Percentiles rank a stretch among this genome's conserved stretches.
These are phyloP conservation scores for Beta vulgaris DNA, from an alignment of 148 eudicot species.

Conservation along the genomic window DNA sequence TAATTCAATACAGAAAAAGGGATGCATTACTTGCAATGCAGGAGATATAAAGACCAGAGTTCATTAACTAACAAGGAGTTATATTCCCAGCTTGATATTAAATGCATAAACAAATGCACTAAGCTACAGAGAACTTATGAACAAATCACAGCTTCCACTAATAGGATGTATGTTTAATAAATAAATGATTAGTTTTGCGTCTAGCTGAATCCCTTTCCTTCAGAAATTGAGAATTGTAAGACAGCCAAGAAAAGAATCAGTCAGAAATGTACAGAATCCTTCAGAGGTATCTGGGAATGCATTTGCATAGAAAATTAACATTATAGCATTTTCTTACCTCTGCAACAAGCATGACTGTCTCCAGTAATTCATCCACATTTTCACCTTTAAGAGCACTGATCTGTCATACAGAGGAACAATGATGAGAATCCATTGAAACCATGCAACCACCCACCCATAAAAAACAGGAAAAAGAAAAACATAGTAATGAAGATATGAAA, in stretches of 20 bases:
- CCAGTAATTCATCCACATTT: slow-evolving; percentile 80
- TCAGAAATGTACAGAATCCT: neutral
- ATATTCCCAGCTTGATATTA: neutral
- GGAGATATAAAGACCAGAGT: no score
- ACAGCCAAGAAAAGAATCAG: neutral
- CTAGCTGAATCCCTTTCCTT: neutral
- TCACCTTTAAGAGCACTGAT: slow-evolving; percentile 97
- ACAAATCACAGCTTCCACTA: slow-evolving; percentile 3
- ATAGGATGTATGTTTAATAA: neutral
- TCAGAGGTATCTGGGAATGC: neutral
- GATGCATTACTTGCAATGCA: no score
- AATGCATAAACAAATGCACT: neutral
- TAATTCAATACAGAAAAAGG: no score
- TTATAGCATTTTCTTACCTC: slow-evolving; percentile 51
- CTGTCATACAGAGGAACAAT: slow-evolving; percentile 38
- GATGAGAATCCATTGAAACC: slow-evolving; percentile 11
- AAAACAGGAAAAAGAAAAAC: neutral
- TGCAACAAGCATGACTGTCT: slow-evolving; percentile 93
- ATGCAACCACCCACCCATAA: neutral
- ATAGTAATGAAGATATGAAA: neutral
- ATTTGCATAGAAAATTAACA: slow-evolving; percentile 1
- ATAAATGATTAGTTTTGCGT: neutral
- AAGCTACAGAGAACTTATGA: neutral
- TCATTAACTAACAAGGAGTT: neutral
- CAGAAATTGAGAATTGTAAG: neutral